Base-by-base conservation (phyloP, 257 asterid genomes). In the Pogostemon cablin region DNA sequence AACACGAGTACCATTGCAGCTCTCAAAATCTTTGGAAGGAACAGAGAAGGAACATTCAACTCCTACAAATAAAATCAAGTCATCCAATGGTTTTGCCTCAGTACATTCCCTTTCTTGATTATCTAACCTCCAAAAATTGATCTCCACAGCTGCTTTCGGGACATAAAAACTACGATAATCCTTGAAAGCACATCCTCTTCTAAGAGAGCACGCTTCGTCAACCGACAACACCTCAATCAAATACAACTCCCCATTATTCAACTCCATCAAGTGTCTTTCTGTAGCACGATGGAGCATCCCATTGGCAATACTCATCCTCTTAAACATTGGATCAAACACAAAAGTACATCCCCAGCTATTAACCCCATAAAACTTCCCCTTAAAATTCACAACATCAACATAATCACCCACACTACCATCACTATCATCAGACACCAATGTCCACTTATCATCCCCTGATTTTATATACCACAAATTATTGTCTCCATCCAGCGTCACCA, bases 371-470 rank as follows among this genome's bases (percentile, higher is more conserved):
- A 59, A 9, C 5, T 9, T 0, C 3, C 65, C 65, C 20, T n/a
- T 59, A 6, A 6, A 37, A n/a, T 11, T 10, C 25, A 59, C 32
- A 1, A 59, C 1, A 38, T 59, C 65, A 11, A 35, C 46, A 59
- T 9, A 59, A 4, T 7, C 4, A 0, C 3, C 20, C 7, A 7
- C 3, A 12, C 8, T 2, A 53, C 3, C 37, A 17, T 53, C 7
- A 17, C 5, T 53, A 3, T 53, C 7, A 17, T 2, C 20, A 3
- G 20, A 8, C 64, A 58, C 46, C 25, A 11, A 3, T 2, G 46
- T 35, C 65, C 65, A 59, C 65, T n/a, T 38, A n/a, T 59, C 65
- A 38, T 38, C 34, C 3, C 65, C 65, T 0, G 65, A 59, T 0
- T 37, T 59, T 2, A 37, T 11, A n/a, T 11, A 11, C 65, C 65